Conservation (phyloP, 2,329 filamentous ascomycete genomes). For the Xylariaceae sp. region DNA sequence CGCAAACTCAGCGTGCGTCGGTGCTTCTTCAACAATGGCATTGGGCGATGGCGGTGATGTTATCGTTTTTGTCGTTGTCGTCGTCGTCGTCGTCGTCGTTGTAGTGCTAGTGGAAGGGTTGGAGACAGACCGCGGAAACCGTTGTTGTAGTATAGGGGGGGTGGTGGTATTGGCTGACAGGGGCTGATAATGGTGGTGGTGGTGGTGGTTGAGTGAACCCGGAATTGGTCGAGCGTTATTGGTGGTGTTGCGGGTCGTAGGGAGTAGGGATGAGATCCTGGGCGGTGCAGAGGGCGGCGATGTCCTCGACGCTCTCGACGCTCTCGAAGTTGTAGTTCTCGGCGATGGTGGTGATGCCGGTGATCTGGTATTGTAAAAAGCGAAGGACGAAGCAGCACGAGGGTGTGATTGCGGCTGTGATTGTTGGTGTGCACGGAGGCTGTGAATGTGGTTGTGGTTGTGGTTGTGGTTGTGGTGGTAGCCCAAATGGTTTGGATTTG, state of each 20-base stretch:
- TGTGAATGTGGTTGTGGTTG: constrained; percentile 6
- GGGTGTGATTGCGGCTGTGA: neutral
- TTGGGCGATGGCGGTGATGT: constrained; percentile 15
- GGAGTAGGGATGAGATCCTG: constrained; percentile 27
- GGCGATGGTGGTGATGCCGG: neutral
- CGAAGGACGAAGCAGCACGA: constrained; percentile 20
- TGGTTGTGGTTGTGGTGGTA: neutral
- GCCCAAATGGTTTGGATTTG: neutral
- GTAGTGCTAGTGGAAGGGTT: constrained; percentile 13
- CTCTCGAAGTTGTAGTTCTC: neutral
- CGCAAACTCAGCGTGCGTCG: constrained; percentile 26
- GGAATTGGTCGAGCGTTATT: neutral
- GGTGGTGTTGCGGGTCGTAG: constrained; percentile 26
- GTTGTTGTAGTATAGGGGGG: neutral
- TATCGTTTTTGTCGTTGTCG: constrained; percentile 25
- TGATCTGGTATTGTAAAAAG: constrained; percentile 9
- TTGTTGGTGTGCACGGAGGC: no score
- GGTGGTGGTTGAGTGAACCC: no score
- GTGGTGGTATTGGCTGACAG: neutral
- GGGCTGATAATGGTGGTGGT: constrained; percentile 17
- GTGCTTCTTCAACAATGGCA: constrained; percentile 16
- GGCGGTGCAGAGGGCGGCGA: constrained; percentile 22
- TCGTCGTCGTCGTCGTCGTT: no score
- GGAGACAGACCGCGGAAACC: neutral
- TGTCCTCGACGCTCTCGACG: neutral